Evolutionary conservation across 2,329 filamentous ascomycete species (phyloP).

Genomic region (Neofusicoccum kwambonambiense): DNA sequence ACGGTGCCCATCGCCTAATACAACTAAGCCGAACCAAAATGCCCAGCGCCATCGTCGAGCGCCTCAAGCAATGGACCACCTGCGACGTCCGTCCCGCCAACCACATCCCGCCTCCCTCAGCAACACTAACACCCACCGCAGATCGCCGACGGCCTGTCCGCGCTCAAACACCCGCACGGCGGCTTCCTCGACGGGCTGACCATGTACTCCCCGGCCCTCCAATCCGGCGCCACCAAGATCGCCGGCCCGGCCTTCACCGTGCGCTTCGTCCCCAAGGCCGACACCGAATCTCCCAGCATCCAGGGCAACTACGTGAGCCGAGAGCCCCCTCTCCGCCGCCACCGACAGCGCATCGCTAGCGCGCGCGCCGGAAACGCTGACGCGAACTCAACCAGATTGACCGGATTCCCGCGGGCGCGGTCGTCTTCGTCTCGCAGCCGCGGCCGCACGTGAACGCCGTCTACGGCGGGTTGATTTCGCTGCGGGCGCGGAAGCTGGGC

Average conservation of each 20-base stretch:
- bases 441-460: conserved; percentile 49
- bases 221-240: conserved; percentile 34
- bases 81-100: too few relatives aligned
- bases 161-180: neutral
- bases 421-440: conserved; percentile 50
- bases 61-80: too few relatives aligned
- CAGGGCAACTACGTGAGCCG: conserved; percentile 47
- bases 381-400: neutral
- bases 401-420: neutral
- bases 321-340: neutral
- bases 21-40: too few relatives aligned
- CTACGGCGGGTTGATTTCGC: conserved; percentile 35
- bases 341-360: too few relatives aligned
- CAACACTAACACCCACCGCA: too few relatives aligned
- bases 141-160: too few relatives aligned
- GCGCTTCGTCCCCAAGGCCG: conserved; percentile 49
- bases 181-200: conserved; percentile 56
- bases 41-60: too few relatives aligned
- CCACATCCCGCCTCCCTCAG: too few relatives aligned
- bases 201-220: conserved; percentile 55
- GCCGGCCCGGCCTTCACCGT: conserved; percentile 54
- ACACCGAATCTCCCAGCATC: conserved; percentile 46
- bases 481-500: too few relatives aligned
- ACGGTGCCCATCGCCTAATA: too few relatives aligned
- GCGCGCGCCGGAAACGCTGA: neutral